Conservation (phyloP, 495 filamentous ascomycete species). For the Terfezia claveryi region DNA sequence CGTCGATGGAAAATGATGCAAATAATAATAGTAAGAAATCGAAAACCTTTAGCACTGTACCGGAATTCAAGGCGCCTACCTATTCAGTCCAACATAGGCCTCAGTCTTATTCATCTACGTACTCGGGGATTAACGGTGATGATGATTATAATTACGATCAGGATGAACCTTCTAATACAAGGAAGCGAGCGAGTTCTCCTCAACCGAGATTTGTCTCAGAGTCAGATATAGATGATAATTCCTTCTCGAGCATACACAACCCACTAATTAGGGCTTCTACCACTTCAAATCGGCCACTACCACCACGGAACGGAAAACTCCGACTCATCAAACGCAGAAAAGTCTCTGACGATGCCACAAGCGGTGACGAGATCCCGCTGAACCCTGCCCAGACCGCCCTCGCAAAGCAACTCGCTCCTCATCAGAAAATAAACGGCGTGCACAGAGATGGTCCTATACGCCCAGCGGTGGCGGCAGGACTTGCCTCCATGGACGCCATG, state of each 20-base stretch:
- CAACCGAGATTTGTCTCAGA: background rate
- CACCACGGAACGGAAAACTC: background rate
- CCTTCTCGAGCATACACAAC: background rate
- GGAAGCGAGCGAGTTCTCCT: background rate
- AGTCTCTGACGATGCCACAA: background rate
- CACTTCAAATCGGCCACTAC: background rate
- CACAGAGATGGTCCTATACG: background rate
- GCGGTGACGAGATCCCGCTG: background rate
- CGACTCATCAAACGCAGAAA: background rate
- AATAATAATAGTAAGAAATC: too few species aligned
- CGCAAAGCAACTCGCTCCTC: background rate
- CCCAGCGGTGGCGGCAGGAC: constrained; percentile 7
- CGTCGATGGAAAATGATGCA: too few species aligned
- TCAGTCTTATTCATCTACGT: too few species aligned
- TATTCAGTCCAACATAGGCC: too few species aligned
- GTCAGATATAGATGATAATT: background rate
- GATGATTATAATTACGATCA: too few species aligned
- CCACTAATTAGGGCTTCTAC: background rate
- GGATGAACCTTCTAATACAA: too few species aligned
- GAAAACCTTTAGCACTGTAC: too few species aligned
- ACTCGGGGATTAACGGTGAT: too few species aligned
- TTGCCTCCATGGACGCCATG: constrained; percentile 17
- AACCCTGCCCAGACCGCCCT: background rate
- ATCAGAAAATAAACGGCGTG: background rate
- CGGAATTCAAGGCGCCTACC: too few species aligned